phyloP scores from a whole-genome alignment of 345 rosid species.

The Mangifera indica region DNA sequence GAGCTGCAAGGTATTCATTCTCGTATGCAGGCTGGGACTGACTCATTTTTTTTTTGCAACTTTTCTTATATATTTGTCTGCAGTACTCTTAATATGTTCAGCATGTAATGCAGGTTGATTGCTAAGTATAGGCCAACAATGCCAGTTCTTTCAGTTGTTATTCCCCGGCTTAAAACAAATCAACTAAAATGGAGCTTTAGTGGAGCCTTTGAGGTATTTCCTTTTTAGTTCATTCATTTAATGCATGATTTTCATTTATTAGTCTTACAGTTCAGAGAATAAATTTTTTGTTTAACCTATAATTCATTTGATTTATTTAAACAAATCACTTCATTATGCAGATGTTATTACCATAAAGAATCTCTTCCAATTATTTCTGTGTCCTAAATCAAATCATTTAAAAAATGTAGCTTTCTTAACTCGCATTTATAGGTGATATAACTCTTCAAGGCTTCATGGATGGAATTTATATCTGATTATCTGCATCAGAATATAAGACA shows the following conservation, averaged over 20 bases:
- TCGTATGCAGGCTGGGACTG: background rate
- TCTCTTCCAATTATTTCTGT: background rate
- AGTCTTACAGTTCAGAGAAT: background rate
- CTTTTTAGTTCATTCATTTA: background rate
- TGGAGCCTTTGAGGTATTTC: slow-evolving; percentile 91
- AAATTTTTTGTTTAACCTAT: background rate
- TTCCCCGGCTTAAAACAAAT: slow-evolving; percentile 93
- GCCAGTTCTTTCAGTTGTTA: slow-evolving; percentile 97
- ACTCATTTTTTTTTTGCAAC: background rate
- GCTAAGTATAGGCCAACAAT: slow-evolving; percentile 96
- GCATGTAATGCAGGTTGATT: slow-evolving; percentile 64
- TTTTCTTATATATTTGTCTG: background rate
- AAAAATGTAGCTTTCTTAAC: background rate
- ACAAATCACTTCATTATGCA: background rate
- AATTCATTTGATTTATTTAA: background rate
- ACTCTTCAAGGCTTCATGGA: background rate
- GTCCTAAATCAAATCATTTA: background rate
- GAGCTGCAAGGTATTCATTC: slow-evolving; percentile 80
- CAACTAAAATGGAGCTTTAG: slow-evolving; percentile 96
- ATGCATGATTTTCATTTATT: background rate
- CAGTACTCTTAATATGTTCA: background rate
- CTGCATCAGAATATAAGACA: background rate
- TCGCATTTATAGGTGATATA: background rate
- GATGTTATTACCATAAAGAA: background rate
- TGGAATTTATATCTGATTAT: background rate